A percentile compares a stretch with the other conserved stretches of the same genome.
Evolutionary conservation across 1,284 basidiomycete species (phyloP).

Genomic region (Ceratobasidium sp.): DNA sequence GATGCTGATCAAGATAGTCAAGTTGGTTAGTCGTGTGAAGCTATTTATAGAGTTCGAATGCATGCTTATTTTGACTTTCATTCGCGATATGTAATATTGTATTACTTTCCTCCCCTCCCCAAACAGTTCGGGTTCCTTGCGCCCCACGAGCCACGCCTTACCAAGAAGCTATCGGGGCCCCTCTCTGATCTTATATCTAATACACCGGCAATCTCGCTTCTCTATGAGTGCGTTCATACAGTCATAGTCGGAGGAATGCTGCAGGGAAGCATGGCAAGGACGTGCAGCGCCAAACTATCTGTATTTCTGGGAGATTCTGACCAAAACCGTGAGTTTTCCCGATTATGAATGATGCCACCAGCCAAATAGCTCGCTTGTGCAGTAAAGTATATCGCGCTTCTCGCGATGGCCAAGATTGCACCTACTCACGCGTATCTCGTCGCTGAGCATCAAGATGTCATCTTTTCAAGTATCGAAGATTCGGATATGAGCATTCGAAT

Average conservation of each 20-base stretch:
- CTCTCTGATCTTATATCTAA: slow-evolving; percentile 95
- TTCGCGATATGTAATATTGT: slow-evolving; percentile 38
- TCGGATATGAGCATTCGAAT: slow-evolving; percentile 95
- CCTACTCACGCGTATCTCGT: slow-evolving; percentile 91
- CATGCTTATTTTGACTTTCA: not conserved
- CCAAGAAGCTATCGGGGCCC: slow-evolving; percentile 91
- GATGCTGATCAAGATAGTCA: slow-evolving; percentile 99
- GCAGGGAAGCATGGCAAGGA: slow-evolving; percentile 78
- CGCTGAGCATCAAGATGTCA: slow-evolving; percentile 90
- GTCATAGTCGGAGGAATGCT: slow-evolving; percentile 98
- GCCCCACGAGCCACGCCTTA: slow-evolving; percentile 90
- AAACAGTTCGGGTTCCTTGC: slow-evolving; percentile 86
- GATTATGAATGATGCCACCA: too few species aligned
- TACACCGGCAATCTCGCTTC: slow-evolving; percentile 91
- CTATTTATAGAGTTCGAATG: not conserved
- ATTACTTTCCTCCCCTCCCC: too few species aligned
- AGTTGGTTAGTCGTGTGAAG: slow-evolving; percentile 69
- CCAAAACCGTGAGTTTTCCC: slow-evolving; percentile 76
- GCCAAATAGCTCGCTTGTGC: slow-evolving; percentile 25
- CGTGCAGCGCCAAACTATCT: slow-evolving; percentile 93
- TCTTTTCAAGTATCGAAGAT: slow-evolving; percentile 89
- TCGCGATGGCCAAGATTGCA: slow-evolving; percentile 95
- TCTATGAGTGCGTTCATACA: slow-evolving; percentile 98
- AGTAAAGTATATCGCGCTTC: slow-evolving; percentile 97
- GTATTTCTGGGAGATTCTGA: slow-evolving; percentile 91